Conservation (phyloP, 805 yeast genomes). For the Sugiyamaella mastotermitis region DNA sequence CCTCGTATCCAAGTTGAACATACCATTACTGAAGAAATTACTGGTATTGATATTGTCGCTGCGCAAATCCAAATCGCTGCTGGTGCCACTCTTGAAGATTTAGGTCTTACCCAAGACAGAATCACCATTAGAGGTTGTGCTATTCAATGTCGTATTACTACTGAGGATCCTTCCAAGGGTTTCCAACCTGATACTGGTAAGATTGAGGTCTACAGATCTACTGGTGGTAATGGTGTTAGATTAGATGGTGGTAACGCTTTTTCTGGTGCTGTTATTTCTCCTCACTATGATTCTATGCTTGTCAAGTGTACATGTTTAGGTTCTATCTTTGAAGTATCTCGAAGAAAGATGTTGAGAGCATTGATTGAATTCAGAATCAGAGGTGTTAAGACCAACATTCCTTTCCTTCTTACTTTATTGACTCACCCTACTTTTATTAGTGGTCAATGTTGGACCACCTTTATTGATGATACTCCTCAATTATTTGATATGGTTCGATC, state of each 20-base stretch:
- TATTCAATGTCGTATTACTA: constrained; percentile 97
- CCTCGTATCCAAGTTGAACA: constrained; percentile 98
- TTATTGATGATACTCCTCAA: constrained; percentile 96
- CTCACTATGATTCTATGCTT: constrained; percentile 97
- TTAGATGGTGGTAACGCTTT: constrained; percentile 98
- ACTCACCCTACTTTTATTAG: constrained; percentile 82
- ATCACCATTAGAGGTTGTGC: constrained; percentile 97
- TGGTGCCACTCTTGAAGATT: constrained; percentile 87
- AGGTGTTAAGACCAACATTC: constrained; percentile 98
- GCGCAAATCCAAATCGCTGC: constrained; percentile 99
- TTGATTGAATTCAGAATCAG: constrained; percentile 96
- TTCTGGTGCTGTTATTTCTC: constrained; percentile 93
- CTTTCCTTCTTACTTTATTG: constrained; percentile 84
- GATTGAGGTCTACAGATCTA: constrained; percentile 94
- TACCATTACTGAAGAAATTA: constrained; percentile 97
- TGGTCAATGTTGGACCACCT: constrained; percentile 96
- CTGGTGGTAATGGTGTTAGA: constrained; percentile 99
- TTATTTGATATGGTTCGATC: constrained; percentile 91
- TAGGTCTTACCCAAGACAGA: constrained; percentile 89
- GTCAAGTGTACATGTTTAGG: constrained; percentile 98
- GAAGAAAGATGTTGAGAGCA: constrained; percentile 97
- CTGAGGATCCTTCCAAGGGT: constrained; percentile 94
- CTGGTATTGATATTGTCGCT: constrained; percentile 96
- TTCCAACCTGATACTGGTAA: constrained; percentile 99
- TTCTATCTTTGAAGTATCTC: constrained; percentile 90